Evolutionary conservation across 2,329 filamentous ascomycete species (phyloP).

Genomic region (Penicillium polonicum): DNA sequence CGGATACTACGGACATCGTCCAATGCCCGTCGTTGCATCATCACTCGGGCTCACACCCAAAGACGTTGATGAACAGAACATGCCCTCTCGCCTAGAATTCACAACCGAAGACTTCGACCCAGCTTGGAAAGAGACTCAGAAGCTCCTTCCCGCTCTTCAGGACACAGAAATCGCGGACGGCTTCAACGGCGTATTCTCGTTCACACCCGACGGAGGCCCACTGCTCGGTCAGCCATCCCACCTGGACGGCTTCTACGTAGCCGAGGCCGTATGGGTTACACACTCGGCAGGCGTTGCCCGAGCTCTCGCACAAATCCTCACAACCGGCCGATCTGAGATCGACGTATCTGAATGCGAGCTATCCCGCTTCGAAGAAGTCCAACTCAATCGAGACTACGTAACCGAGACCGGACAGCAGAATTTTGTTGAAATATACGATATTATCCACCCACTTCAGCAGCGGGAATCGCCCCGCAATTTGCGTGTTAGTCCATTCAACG

Average conservation of each 20-base stretch:
- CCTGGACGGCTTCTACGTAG: conserved; percentile 62
- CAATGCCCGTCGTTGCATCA: conserved; percentile 59
- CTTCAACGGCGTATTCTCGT: conserved; percentile 67
- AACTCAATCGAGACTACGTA: conserved; percentile 56
- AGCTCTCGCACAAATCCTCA: conserved; percentile 59
- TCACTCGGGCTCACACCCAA: conserved; percentile 54
- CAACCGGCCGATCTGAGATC: conserved; percentile 54
- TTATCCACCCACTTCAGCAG: conserved; percentile 61
- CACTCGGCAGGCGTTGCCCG: conserved; percentile 64
- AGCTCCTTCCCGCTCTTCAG: conserved; percentile 54
- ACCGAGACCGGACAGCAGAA: conserved; percentile 60
- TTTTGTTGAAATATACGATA: conserved; percentile 65
- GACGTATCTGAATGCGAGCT: conserved; percentile 62
- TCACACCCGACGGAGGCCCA: conserved; percentile 63
- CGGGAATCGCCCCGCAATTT: conserved; percentile 58
- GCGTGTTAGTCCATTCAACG: conserved; percentile 59
- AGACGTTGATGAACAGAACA: conserved; percentile 58
- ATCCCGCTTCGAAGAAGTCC: conserved; percentile 61
- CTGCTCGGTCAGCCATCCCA: conserved; percentile 59
- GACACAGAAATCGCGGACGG: conserved; percentile 56
- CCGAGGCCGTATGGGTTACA: conserved; percentile 66
- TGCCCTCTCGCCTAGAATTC: conserved; percentile 63
- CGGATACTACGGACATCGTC: conserved; percentile 63
- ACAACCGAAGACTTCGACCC: conserved; percentile 60
- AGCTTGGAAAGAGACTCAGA: conserved; percentile 58